These are phyloP conservation scores for Pulveroboletus sp. DNA, from an alignment of 768 basidiomycete species.

Conservation along the genomic window DNA sequence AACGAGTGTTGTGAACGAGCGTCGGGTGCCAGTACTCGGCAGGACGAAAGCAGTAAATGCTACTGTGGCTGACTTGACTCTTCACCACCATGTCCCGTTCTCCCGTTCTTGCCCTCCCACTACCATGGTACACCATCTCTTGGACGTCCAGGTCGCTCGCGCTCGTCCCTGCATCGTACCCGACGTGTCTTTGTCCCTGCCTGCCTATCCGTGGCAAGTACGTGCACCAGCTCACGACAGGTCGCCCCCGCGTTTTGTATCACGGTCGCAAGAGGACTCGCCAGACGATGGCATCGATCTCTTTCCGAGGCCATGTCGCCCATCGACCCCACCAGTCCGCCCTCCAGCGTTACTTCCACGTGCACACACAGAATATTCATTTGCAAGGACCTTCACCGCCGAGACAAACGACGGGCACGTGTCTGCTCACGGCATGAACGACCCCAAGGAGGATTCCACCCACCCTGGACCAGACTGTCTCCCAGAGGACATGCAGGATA, in stretches of 20 bases:
- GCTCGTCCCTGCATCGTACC: slow-evolving; percentile 14
- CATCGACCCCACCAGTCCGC: slow-evolving; percentile 16
- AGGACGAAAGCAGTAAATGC: background rate
- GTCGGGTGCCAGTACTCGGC: slow-evolving; percentile 1
- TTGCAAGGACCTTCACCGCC: slow-evolving; percentile 14
- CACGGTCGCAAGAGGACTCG: slow-evolving; percentile 1
- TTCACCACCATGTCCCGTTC: slow-evolving; percentile 1
- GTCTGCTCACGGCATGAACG: slow-evolving; percentile 14
- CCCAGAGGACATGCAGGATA: slow-evolving; percentile 26
- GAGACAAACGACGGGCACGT: slow-evolving; percentile 11
- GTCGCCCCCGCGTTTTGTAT: slow-evolving; percentile 3
- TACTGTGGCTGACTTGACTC: slow-evolving; percentile 21
- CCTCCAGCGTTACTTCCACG: slow-evolving; percentile 10
- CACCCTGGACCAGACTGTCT: slow-evolving; percentile 12
- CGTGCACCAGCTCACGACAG: background rate
- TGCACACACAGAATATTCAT: slow-evolving; percentile 6
- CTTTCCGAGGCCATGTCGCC: background rate
- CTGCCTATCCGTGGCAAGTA: slow-evolving; percentile 5
- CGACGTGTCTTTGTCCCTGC: background rate
- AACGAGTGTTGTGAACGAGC: slow-evolving; percentile 1
- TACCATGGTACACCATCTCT: slow-evolving; percentile 11
- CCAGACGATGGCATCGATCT: background rate
- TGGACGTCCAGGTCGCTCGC: slow-evolving; percentile 16
- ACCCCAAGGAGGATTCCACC: background rate
- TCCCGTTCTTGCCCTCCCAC: background rate